Evolutionary conservation across 2,329 filamentous ascomycete species (phyloP).

Genomic region (Microcera coccophila): DNA sequence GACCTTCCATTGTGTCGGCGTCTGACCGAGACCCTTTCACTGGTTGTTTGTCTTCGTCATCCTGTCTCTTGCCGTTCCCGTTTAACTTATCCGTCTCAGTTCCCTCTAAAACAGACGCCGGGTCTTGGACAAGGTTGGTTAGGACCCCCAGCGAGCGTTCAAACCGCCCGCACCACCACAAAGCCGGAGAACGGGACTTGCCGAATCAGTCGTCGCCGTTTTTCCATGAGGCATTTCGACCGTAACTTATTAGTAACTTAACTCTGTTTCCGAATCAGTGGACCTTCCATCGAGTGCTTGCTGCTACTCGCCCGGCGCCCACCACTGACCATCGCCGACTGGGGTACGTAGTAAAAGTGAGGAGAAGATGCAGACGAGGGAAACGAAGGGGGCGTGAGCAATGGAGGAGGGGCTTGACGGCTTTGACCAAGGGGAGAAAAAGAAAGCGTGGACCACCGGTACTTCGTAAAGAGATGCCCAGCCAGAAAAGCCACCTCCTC

Average conservation of each 20-base stretch:
- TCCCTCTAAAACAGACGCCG: background rate
- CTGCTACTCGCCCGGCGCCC: conserved; percentile 6
- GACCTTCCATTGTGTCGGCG: no score
- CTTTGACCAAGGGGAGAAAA: conserved; percentile 6
- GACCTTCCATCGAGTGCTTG: conserved; percentile 4
- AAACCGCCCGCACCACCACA: background rate
- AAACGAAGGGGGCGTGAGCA: background rate
- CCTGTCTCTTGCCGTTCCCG: background rate
- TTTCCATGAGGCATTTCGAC: conserved; percentile 18
- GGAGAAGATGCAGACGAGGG: background rate
- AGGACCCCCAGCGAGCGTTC: background rate
- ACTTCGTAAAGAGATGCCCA: conserved; percentile 16
- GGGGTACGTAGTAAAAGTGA: background rate
- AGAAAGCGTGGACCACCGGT: conserved; percentile 21
- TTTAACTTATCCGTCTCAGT: background rate
- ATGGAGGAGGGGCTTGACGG: background rate
- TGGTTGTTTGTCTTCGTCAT: background rate
- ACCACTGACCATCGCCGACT: background rate
- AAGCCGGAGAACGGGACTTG: conserved; percentile 8
- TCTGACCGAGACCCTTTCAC: background rate
- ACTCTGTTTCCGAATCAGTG: conserved; percentile 10
- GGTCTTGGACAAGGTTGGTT: background rate
- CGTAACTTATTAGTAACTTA: no score
- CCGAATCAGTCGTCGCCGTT: conserved; percentile 10
- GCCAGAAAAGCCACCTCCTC: conserved; percentile 19